Evolutionary conservation across 2,329 filamentous ascomycete species (phyloP).

Genomic region (Hypocreales sp.): DNA sequence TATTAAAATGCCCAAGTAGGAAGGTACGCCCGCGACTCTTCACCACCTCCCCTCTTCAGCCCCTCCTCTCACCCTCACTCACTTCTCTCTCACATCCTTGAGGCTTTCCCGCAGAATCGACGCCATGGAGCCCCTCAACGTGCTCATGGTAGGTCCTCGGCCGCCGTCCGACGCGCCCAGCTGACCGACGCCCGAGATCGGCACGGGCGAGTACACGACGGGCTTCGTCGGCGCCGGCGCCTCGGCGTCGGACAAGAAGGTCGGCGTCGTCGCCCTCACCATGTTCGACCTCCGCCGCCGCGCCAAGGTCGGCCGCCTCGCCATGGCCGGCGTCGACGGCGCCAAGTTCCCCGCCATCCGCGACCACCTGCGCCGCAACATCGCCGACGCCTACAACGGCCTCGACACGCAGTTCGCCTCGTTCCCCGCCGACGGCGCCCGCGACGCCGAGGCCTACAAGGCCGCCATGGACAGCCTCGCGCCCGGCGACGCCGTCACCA

Average conservation of each 20-base stretch:
- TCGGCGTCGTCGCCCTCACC: conserved; percentile 81
- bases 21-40: no score
- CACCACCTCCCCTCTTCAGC: no score
- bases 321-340: conserved; percentile 83
- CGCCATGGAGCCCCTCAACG: conserved; percentile 50
- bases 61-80: no score
- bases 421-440: conserved; percentile 57
- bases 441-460: conserved; percentile 76
- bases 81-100: no score
- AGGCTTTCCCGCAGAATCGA: no score
- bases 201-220: conserved; percentile 93
- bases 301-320: conserved; percentile 73
- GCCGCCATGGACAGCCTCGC: conserved; percentile 69
- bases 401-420: conserved; percentile 78
- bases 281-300: conserved; percentile 77
- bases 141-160: conserved; percentile 50
- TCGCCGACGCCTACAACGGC: conserved; percentile 73
- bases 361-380: conserved; percentile 76
- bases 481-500: conserved; percentile 78
- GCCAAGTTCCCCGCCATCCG: conserved; percentile 83
- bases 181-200: conserved; percentile 38
- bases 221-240: conserved; percentile 76
- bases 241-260: conserved; percentile 87
- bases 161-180: background rate
- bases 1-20: no score